A percentile compares a stretch with the other conserved stretches of the same genome.
Evolutionary conservation across 2,329 filamentous ascomycete genomes (phyloP).

Genomic region (Aureobasidium lini): DNA sequence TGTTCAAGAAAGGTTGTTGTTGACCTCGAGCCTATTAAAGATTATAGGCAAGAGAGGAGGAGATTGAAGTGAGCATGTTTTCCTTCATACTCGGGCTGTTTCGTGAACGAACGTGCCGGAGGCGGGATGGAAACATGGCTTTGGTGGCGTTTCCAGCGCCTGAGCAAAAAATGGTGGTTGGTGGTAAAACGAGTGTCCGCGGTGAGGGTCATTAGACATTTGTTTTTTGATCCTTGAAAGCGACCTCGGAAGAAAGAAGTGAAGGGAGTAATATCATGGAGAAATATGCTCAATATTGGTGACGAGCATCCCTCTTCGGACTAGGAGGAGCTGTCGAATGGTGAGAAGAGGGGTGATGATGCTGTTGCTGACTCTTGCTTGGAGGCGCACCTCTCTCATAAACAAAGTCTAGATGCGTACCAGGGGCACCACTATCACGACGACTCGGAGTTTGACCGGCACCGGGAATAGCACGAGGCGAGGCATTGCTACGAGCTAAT

Average conservation of each 20-base stretch:
- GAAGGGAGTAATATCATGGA: not conserved
- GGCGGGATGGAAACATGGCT: not conserved
- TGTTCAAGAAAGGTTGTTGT: not conserved
- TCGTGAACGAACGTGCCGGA: conserved; percentile 3
- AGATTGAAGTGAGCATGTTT: not conserved
- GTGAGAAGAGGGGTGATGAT: not conserved
- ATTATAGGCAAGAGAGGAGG: conserved; percentile 7
- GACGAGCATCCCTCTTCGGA: conserved; percentile 6
- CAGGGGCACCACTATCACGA: conserved; percentile 17
- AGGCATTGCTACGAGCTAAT: conserved; percentile 58
- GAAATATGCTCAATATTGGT: not conserved
- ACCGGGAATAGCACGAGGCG: conserved; percentile 26
- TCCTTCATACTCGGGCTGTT: conserved; percentile 1
- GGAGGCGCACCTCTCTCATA: not conserved
- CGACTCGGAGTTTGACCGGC: conserved; percentile 14
- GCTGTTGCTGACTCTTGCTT: conserved; percentile 1
- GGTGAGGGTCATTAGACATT: not conserved
- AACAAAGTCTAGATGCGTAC: conserved; percentile 12
- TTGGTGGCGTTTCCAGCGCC: conserved; percentile 4
- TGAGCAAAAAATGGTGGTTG: not conserved
- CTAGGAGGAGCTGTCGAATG: conserved; percentile 12
- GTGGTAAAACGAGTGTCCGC: not conserved
- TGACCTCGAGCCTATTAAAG: conserved; percentile 12
- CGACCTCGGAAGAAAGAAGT: not conserved
- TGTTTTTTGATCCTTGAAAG: not conserved